Base-by-base conservation (phyloP, 192 early-diverging fungal genomes). In the Phlyctochytrium arcticum region DNA sequence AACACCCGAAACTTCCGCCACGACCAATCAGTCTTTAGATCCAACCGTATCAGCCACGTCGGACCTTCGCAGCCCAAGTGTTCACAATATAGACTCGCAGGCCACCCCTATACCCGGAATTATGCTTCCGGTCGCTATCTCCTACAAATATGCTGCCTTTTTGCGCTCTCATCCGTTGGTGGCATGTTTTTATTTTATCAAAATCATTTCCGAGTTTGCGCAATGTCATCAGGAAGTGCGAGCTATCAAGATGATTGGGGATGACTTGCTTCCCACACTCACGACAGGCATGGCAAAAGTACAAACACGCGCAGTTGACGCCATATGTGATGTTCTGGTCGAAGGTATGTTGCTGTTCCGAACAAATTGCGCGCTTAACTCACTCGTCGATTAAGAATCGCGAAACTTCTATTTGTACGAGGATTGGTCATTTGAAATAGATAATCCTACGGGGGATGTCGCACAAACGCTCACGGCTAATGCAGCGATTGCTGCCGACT, bases 211-310 rank as follows among this genome's bases (percentile, higher is more conserved):
- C 30, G 85, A 87, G 37, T 70, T 97, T 17, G 85, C 81, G 32
- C 87, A 87, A 55, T 89, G 88, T 19, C 88, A 88, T 51, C 88
- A 88, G 62, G 91, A 91, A 67, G 82, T 92, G 46, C 86, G 87
- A 60, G 77, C 72, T 7, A 81, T 93, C 30, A 82, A 88, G 63
- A 78, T 95, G 56, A 82, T 85, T 17, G 82, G 86, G 12, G 88
- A 90, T 56, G 84, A 78, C 23, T 44, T 89, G 0, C 84, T 89
- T 60, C 69, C 80, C 79, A 44, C 58, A 3, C 66, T 95, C 42
- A 85, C 83, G 15, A 83, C 84, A 23, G 70, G 90, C 48, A 86
- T 91, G 68, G 85, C 87, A 51, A 75, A 83, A 31, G 70, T 93
- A n/a, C 85, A 89, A 57, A 79, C 78, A 63, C 83, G 87, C 37